Base-by-base conservation (phyloP, 1,284 basidiomycete species). In the Melampsora americana region DNA sequence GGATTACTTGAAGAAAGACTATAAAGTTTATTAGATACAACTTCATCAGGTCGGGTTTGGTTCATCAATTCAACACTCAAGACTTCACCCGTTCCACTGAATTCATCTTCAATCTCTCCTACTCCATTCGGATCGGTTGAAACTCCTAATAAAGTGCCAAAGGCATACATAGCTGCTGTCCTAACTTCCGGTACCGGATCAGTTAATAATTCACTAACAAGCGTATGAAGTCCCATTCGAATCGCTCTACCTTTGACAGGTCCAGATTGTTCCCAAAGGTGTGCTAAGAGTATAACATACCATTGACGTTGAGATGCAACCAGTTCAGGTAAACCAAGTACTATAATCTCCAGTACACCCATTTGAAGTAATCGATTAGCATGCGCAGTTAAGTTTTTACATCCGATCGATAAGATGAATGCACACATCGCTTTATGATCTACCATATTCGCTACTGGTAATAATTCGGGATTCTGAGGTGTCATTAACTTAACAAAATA, bases 181-280 rank as follows among this genome's bases (percentile, higher is more conserved):
- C 74, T 64, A 16, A 70, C 69, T 32, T 78, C 73, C 46, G 77
- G 77, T 39, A 75, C 65, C 62, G 70, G 39, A 65, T 62, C 60
- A 35, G 50, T 61, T 53, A 77, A 62, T 32, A 69, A 32, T 61
- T 73, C 69, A 69, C 69, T 26, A 76, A 80, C 68, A 65, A 74
- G 53, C 64, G 77, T 74, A 61, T 69, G 20, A 71, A 79, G 35
- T 67, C 77, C 48, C 78, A 78, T 72, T 66, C 67, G 69, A 62
- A 79, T 9, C 30, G 78, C 73, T 78, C 76, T 74, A 69, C 77
- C 53, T 56, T 78, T 76, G 7, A 59, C 73, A 16, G 44, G 26
- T 32, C 44, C 73, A 39, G 59, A 76, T 62, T 62, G 56, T 39
- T 76, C 73, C 73, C 73, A 76, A 53, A 76, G 59, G 35, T 76